phyloP scores from a whole-genome alignment of 176 grass and related monocot species.

The Miscanthus lutarioriparius region DNA sequence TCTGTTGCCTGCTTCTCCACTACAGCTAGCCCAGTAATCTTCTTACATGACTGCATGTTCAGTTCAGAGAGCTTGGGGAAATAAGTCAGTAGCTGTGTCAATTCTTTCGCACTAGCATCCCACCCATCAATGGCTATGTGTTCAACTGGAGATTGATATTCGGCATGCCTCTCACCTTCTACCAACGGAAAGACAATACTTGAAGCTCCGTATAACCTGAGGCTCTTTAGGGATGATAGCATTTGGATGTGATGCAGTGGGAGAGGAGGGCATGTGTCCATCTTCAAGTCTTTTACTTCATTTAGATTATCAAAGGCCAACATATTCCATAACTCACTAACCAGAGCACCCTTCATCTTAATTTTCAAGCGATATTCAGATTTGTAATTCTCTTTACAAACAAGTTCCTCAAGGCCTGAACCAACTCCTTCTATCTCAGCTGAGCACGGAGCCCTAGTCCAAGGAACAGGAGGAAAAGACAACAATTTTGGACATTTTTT shows the following conservation, averaged over 20 bases:
- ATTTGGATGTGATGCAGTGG: background rate
- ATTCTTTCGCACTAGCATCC: background rate
- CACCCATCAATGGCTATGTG: rapidly evolving
- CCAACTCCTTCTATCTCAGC: rapidly evolving
- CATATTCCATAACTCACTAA: background rate
- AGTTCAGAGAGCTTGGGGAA: background rate
- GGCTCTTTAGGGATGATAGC: background rate
- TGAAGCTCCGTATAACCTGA: rapidly evolving
- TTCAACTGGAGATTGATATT: background rate
- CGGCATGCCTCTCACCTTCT: rapidly evolving
- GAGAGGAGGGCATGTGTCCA: background rate
- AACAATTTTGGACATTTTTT: background rate
- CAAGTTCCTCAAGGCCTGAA: rapidly evolving
- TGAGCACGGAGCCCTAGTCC: background rate
- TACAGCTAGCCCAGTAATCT: background rate
- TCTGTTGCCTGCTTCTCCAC: background rate
- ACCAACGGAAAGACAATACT: background rate
- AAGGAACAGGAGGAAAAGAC: background rate
- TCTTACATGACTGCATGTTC: rapidly evolving
- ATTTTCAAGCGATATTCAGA: background rate
- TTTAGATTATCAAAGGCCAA: background rate
- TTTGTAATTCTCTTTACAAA: rapidly evolving
- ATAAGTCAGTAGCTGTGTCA: background rate
- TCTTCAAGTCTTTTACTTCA: rapidly evolving
- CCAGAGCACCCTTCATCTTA: rapidly evolving